Conservation (phyloP, 139 green algal species). For the Ettlia oleoabundans region DNA sequence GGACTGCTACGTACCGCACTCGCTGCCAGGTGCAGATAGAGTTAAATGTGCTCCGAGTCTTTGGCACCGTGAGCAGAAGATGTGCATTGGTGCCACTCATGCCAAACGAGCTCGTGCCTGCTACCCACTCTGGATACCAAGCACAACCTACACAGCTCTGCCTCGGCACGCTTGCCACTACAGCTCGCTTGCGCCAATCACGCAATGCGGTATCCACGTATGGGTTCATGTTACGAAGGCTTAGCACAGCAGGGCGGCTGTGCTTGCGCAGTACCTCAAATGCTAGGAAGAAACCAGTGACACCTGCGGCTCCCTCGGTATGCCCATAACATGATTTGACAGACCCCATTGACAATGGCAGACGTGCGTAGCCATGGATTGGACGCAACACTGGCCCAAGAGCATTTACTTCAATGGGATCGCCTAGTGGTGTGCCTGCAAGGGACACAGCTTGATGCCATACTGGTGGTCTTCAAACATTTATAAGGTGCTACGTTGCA, state of each 20-base stretch:
- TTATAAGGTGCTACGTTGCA: too few species aligned
- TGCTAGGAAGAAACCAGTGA: slow-evolving; percentile 71
- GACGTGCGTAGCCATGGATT: not conserved
- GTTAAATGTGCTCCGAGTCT: not conserved
- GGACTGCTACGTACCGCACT: too few species aligned
- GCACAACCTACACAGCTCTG: not conserved
- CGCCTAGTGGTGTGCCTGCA: slow-evolving; percentile 78
- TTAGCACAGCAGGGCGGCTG: not conserved
- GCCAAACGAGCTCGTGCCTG: slow-evolving; percentile 52
- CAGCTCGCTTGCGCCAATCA: not conserved
- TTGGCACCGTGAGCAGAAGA: slow-evolving; percentile 22
- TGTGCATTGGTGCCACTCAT: slow-evolving; percentile 61
- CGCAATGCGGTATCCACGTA: not conserved
- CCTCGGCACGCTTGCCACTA: not conserved
- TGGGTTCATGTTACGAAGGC: slow-evolving; percentile 20
- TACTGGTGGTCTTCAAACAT: too few species aligned
- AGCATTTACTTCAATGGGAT: too few species aligned
- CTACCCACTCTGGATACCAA: not conserved
- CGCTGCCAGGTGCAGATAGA: not conserved
- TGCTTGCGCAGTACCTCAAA: not conserved
- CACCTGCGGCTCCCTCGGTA: slow-evolving; percentile 59
- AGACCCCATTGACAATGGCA: slow-evolving; percentile 20
- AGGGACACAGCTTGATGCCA: too few species aligned
- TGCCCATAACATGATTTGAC: slow-evolving; percentile 62
- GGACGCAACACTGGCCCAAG: too few species aligned